phyloP scores from a whole-genome alignment of 768 basidiomycete species.

The Amanita pallidorosea region DNA sequence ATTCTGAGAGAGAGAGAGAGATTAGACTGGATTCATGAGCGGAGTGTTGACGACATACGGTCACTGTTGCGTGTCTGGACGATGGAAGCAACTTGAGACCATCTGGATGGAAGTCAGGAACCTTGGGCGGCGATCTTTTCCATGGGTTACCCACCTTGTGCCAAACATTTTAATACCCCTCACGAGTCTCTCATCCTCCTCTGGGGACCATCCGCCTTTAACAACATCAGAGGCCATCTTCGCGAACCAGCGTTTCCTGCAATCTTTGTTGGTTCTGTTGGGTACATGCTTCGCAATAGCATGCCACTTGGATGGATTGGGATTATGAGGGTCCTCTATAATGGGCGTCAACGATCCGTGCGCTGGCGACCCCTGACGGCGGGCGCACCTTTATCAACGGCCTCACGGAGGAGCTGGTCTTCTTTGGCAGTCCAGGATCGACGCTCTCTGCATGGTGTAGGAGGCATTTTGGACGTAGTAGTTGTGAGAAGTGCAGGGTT shows the following conservation, averaged over 20 bases:
- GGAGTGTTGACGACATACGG: conserved; percentile 26
- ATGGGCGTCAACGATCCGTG: conserved; percentile 6
- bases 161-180: conserved; percentile 47
- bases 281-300: conserved; percentile 54
- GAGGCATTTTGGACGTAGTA: conserved; percentile 1
- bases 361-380: not conserved
- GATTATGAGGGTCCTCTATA: conserved; percentile 44
- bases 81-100: conserved; percentile 48
- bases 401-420: conserved; percentile 41
- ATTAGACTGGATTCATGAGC: conserved; percentile 6
- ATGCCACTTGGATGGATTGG: conserved; percentile 52
- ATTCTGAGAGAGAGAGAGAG: conserved; percentile 25
- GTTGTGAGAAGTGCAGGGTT: conserved; percentile 2
- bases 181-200: conserved; percentile 47
- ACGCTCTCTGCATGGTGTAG: conserved; percentile 28
- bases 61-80: conserved; percentile 50
- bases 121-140: not conserved
- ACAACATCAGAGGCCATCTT: conserved; percentile 55
- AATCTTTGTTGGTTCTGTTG: conserved; percentile 53
- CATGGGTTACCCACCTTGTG: conserved; percentile 28
- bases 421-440: conserved; percentile 42
- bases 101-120: conserved; percentile 20
- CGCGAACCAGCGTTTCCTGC: conserved; percentile 53
- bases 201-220: conserved; percentile 51
- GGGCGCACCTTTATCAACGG: conserved; percentile 33